phyloP scores from a whole-genome alignment of 1,284 basidiomycete genomes.

The Pterulicium gracile region DNA sequence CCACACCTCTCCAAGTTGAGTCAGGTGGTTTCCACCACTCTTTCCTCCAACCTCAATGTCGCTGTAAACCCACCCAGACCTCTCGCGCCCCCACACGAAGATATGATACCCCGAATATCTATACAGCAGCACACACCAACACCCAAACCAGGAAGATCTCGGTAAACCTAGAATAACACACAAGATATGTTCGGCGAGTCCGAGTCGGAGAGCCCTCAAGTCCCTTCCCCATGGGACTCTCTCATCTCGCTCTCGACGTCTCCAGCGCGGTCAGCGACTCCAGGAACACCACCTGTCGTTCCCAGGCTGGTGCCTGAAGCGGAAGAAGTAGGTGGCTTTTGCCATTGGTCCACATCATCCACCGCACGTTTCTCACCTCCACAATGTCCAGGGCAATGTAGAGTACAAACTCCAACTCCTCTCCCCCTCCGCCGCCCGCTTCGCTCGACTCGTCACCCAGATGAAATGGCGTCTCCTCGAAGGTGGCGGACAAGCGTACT shows the following conservation, averaged over 20 bases:
- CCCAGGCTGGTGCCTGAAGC: slow-evolving; percentile 65
- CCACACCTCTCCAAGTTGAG: too few relatives aligned
- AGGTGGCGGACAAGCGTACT: slow-evolving; percentile 85
- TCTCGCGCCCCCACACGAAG: neutral
- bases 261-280: slow-evolving; percentile 9
- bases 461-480: slow-evolving; percentile 91
- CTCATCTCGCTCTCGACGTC: slow-evolving; percentile 41
- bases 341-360: slow-evolving; percentile 8
- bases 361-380: neutral
- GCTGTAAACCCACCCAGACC: neutral
- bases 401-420: slow-evolving; percentile 83
- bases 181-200: slow-evolving; percentile 70
- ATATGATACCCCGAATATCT: neutral
- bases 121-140: neutral
- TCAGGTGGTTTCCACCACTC: neutral
- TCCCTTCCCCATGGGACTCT: slow-evolving; percentile 71
- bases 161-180: slow-evolving; percentile 8
- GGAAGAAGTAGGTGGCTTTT: slow-evolving; percentile 32
- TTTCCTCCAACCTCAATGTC: neutral
- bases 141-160: too few relatives aligned
- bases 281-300: slow-evolving; percentile 11
- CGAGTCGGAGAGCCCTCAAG: slow-evolving; percentile 65
- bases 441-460: slow-evolving; percentile 79
- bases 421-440: slow-evolving; percentile 57
- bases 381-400: slow-evolving; percentile 50